Base-by-base conservation (phyloP, 129 eudicot species). In the Logfia minima region DNA sequence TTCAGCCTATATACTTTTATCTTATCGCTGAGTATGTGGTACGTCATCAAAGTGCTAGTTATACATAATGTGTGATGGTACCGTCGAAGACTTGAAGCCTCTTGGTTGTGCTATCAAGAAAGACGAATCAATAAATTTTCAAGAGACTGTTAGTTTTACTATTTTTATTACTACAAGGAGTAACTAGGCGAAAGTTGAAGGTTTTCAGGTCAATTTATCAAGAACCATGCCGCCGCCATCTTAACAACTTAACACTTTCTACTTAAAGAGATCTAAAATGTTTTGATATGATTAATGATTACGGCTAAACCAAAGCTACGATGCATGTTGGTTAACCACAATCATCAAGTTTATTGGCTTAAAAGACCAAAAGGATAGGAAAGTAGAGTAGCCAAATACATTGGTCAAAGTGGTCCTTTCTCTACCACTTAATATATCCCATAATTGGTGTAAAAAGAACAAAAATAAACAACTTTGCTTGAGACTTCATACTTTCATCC, bases 391-490 rank as follows among this genome's bases (percentile, higher is more conserved):
- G 29, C 68, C 48, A 80, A 26, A 24, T 65, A 79, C 45, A 31
- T 72, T 64, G 73, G 52, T 65, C 75, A 80, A 73, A 39, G 74
- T 80, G 83, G 83, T 65, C 74, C 69, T 22, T 65, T 70, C 77
- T 43, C 66, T 37, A 79, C 56, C 60, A 79, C 63, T 60, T 28
- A 3, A 48, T 60, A 39, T 69, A 68, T 59, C 66, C 53, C 66
- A 61, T 43, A 62, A 63, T 22, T 13, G 45, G 5, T 67, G 68
- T 56, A 77, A 78, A 56, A 78, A 28, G 75, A 77, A 77, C 58
- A 78, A 39, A 77, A 24, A 56, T 45, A 56, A 68, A 67, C 37
- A 77, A 17, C 68, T 68, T 29, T 71, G 16, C 24, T 9, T 0
- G 34, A 65, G 6, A 65, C 45, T 75, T 59, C 59, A 48, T 22